A percentile compares a stretch with the other conserved stretches of the same genome.
Conservation (phyloP, 805 yeast species). For the Monosporozyma aquatica region DNA sequence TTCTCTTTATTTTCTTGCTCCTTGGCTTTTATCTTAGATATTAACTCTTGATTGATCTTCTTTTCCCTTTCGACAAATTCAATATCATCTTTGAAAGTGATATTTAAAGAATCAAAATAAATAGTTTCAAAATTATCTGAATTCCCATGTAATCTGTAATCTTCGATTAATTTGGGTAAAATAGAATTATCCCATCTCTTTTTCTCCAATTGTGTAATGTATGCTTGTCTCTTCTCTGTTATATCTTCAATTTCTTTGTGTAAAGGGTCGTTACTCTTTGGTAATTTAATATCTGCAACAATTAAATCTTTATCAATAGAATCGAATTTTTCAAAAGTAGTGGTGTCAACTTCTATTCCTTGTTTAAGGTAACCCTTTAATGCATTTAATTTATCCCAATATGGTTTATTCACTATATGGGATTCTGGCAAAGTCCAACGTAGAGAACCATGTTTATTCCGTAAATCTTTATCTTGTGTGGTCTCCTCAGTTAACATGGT, state of each 20-base stretch:
- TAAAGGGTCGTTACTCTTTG: constrained; percentile 27
- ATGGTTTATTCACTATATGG: constrained; percentile 33
- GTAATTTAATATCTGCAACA: constrained; percentile 30
- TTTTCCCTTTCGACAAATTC: constrained; percentile 37
- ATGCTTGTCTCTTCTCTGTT: constrained; percentile 28
- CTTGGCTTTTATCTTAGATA: constrained; percentile 32
- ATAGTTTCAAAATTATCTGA: constrained; percentile 33
- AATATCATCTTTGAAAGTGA: constrained; percentile 42
- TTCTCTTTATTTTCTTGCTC: background rate
- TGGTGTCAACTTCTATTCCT: constrained; percentile 55
- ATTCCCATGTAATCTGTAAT: constrained; percentile 32
- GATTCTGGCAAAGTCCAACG: constrained; percentile 49
- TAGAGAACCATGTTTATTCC: constrained; percentile 40
- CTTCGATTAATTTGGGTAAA: constrained; percentile 44
- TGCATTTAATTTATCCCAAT: constrained; percentile 35
- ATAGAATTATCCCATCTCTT: constrained; percentile 41
- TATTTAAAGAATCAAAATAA: constrained; percentile 35
- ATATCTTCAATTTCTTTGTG: constrained; percentile 30
- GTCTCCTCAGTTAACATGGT: constrained; percentile 42
- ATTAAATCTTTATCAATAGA: constrained; percentile 41
- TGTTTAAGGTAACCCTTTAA: constrained; percentile 42
- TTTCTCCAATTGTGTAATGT: constrained; percentile 33
- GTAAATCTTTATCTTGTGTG: constrained; percentile 45
- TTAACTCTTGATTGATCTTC: constrained; percentile 32
- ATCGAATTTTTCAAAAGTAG: constrained; percentile 38